A percentile compares a stretch with the other conserved stretches of the same genome.
Conservation (phyloP, 1,284 basidiomycete species). For the Leccinum idahoense region DNA sequence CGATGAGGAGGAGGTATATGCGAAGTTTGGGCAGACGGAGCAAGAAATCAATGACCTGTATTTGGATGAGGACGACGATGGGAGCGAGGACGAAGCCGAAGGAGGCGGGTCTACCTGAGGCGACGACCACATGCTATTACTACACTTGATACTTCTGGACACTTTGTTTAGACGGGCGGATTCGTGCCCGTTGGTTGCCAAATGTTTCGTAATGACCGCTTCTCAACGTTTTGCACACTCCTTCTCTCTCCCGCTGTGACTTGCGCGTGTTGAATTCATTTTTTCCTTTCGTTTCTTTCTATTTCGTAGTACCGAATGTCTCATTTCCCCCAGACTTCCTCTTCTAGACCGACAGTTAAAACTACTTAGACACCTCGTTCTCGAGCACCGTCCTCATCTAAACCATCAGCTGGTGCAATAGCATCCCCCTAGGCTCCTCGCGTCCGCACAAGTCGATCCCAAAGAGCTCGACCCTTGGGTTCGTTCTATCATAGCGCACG, state of each 20-base stretch:
- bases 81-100: conserved; percentile 3
- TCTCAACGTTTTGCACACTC: not conserved
- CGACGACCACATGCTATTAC: not conserved
- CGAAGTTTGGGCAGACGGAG: conserved; percentile 22
- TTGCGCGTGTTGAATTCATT: conserved; percentile 1
- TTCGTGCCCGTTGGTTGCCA: too few species aligned
- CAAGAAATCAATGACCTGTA: conserved; percentile 10
- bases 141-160: not conserved
- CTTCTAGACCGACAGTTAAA: conserved; percentile 34
- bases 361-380: conserved; percentile 22
- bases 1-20: conserved; percentile 27
- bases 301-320: conserved; percentile 33
- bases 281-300: not conserved
- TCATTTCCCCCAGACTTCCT: conserved; percentile 42
- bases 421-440: conserved; percentile 22
- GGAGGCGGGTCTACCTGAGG: conserved; percentile 1
- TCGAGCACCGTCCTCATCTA: conserved; percentile 34
- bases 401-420: conserved; percentile 28
- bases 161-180: not conserved
- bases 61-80: conserved; percentile 23
- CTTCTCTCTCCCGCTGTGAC: not conserved
- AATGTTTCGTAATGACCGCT: conserved; percentile 20
- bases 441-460: conserved; percentile 34
- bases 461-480: conserved; percentile 12
- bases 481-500: too few species aligned